Evolutionary conservation across 768 basidiomycete genomes (phyloP), one percentile per base, ranked within the genome.

Genomic region (Omphalotus guepiniiformis): DNA sequence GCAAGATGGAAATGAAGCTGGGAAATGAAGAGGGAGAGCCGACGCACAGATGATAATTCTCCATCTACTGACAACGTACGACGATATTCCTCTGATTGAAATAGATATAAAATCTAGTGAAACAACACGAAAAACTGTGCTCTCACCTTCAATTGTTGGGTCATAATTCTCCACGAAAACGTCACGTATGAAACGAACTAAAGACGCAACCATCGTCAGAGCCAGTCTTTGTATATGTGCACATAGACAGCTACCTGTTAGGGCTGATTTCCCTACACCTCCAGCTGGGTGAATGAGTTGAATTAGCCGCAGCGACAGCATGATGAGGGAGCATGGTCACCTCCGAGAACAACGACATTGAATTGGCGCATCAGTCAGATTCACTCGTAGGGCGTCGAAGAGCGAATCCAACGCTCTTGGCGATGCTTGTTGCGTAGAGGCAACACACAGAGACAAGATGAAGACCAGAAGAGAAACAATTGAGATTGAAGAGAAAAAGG

Each of bases 191-290:
- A 85, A 90, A 49, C 87, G 79, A 56, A 88, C 82, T 76, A 50
- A 23, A 6, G 54, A 15, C 38, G 42, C 6, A 39, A 53, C 7
- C 55, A 86, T 81, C 75, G 50, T 39, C 3, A 53, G 15, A 42
- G 40, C 6, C 36, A 53, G 39, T 25, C 25, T 18, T 42, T 26
- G 22, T 28, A 35, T 37, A 28, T 27, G 13, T 25, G 40, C 32
- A 32, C 9, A 28, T 4, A 26, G 18, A 22, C 21, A 49, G 56
- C 42, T 53, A 73, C 78, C 74, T 60, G 88, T 89, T 27, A 93
- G 72, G 11, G 90, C 88, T 21, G 88, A 91, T 66, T 93, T 93
- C 39, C 90, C 90, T 44, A 93, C 89, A 19, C 90, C 90, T 58
- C 90, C 90, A 59, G 88, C 88, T 90, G 55, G 16, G 48, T 45